Evolutionary conservation across 2,329 filamentous ascomycete genomes (phyloP), one percentile per base, ranked within the genome.

Genomic region (Bipolaris oryzae): DNA sequence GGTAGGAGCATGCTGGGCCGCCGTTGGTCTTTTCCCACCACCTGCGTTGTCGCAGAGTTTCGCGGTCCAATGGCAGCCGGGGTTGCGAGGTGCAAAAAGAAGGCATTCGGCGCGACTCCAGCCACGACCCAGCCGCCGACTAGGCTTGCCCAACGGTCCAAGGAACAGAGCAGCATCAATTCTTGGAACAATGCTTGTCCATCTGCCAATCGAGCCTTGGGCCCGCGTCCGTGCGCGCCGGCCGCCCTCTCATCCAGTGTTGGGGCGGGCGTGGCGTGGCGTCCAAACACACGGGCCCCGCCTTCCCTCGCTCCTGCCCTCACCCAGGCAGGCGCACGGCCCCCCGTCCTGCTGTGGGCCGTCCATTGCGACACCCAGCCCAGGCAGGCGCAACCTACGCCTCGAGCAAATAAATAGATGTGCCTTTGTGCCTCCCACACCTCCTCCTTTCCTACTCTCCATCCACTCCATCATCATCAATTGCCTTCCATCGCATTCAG

Each of bases 171-270:
- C 34, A 34, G 45, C 45, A 46, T 25, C 21, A 43, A 58, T 57
- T 53, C 61, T 64, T 64, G 61, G 61, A 60, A 58, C 44, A 54
- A 60, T 62, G 61, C 61, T 64, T 62, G 61, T 60, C 49, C 52
- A 34, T 39, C 34, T 57, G 45, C 55, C 55, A 49, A 55, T 58
- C 48, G 46, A 28, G 49, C 35, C 31, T 16, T 31, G 48, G 41
- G 18, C 28, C 20, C 15, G 39, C 34, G 58, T 59, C 58, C 38
- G 55, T 64, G 51, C 58, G 53, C 37, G 52, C 56, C 28, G 46
- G 33, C 18, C 11, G 49, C 28, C 31, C 48, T 53, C 25, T 35
- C 37, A 42, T 37, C 37, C 39, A 25, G 11, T 43, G 39, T 21
- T 43, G 39, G 39, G 13, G 39, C 39, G 39, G 23, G 25, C 43